phyloP scores from a whole-genome alignment of 805 yeast species.

The Lipomyces orientalis region DNA sequence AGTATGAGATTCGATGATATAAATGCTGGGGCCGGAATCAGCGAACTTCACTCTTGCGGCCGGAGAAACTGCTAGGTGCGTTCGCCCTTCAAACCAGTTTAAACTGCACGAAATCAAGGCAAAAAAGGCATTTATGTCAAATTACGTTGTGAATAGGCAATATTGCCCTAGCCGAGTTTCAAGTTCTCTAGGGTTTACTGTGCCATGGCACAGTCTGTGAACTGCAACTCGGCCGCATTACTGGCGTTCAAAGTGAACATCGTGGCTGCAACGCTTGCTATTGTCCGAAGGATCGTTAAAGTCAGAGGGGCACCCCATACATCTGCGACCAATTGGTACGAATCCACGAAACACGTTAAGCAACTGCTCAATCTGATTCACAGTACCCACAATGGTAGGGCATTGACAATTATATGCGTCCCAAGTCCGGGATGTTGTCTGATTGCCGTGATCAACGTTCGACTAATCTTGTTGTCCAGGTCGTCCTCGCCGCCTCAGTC shows the following conservation, averaged over 20 bases:
- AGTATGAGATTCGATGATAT: not conserved
- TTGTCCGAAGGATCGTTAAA: not conserved
- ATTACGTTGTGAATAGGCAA: not conserved
- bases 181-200: not conserved
- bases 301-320: not conserved
- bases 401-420: not conserved
- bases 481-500: conserved; percentile 81
- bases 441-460: not conserved
- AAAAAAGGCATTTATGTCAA: not conserved
- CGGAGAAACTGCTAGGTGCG: no score
- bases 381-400: not conserved
- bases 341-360: not conserved
- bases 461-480: conserved; percentile 19
- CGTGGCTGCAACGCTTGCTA: not conserved
- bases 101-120: no score
- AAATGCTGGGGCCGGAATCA: not conserved
- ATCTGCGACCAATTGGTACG: not conserved
- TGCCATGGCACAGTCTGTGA: not conserved
- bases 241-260: not conserved
- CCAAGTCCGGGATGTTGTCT: not conserved
- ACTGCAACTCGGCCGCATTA: not conserved
- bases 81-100: no score
- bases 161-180: not conserved
- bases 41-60: not conserved
- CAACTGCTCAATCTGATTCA: not conserved